phyloP scores from a whole-genome alignment of 805 yeast genomes.

The Metschnikowia bowlesiae region DNA sequence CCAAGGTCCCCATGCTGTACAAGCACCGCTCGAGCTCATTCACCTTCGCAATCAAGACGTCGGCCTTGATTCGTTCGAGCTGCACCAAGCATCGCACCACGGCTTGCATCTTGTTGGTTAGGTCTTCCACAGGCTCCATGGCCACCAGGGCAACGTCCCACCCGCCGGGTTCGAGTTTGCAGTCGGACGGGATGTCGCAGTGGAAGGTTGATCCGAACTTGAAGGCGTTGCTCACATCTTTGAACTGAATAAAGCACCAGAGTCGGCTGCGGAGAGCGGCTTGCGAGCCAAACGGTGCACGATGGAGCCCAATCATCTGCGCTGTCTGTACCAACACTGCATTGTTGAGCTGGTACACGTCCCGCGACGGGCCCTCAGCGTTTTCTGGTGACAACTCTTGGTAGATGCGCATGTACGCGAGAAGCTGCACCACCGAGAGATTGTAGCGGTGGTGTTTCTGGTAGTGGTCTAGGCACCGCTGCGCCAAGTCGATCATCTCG shows the following conservation, averaged over 20 bases:
- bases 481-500: conserved; percentile 16
- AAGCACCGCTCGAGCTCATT: conserved; percentile 11
- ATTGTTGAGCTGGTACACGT: conserved; percentile 14
- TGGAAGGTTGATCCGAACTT: conserved; percentile 14
- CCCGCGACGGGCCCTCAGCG: conserved; percentile 17
- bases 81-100: conserved; percentile 5
- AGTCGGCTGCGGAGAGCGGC: conserved; percentile 14
- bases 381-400: conserved; percentile 16
- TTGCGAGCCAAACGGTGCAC: conserved; percentile 12
- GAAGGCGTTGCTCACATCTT: conserved; percentile 12
- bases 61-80: conserved; percentile 2
- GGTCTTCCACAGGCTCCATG: conserved; percentile 3
- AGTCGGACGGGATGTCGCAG: conserved; percentile 9
- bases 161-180: conserved; percentile 6
- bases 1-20: conserved; percentile 1
- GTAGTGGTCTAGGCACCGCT: conserved; percentile 13
- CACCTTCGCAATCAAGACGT: conserved; percentile 6
- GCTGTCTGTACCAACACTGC: conserved; percentile 17
- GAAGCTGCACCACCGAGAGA: conserved; percentile 12
- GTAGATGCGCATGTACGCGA: conserved; percentile 12
- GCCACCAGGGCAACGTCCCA: conserved; percentile 3
- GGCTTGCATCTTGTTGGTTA: conserved; percentile 5
- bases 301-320: conserved; percentile 13
- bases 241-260: conserved; percentile 13
- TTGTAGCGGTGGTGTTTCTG: conserved; percentile 9